These are phyloP conservation scores for Suillus plorans DNA, from an alignment of 768 basidiomycete genomes.

Conservation along the genomic window DNA sequence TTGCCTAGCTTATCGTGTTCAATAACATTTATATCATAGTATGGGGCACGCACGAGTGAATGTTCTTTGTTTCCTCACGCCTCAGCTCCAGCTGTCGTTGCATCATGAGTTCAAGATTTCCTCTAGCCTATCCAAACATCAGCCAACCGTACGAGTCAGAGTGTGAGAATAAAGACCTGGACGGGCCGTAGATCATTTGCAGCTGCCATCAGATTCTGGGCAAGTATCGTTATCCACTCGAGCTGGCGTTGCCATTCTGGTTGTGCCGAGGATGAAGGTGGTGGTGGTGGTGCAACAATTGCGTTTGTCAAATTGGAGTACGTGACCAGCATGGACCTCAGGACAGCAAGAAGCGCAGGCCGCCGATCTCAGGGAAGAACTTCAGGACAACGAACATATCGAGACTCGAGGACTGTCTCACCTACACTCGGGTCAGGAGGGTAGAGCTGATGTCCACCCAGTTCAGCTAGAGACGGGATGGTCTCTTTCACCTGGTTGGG, in stretches of 20 bases:
- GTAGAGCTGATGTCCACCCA: conserved; percentile 80
- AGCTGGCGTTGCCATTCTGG: conserved; percentile 76
- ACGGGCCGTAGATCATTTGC: conserved; percentile 89
- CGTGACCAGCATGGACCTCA: conserved; percentile 76
- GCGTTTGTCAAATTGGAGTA: conserved; percentile 75
- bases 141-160: background rate
- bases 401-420: conserved; percentile 27
- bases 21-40: background rate
- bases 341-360: conserved; percentile 66
- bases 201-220: conserved; percentile 86
- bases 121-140: conserved; percentile 57
- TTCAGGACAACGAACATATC: conserved; percentile 8
- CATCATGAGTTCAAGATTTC: conserved; percentile 83
- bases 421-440: conserved; percentile 70
- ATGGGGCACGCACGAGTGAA: conserved; percentile 59
- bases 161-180: conserved; percentile 51
- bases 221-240: conserved; percentile 79
- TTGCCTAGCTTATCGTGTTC: conserved; percentile 44
- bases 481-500: conserved; percentile 70
- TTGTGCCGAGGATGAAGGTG: conserved; percentile 39
- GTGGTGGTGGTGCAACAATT: conserved; percentile 64
- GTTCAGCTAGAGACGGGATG: conserved; percentile 77
- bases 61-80: conserved; percentile 62
- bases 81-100: conserved; percentile 72
- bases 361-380: conserved; percentile 58